Evolutionary conservation across 768 basidiomycete genomes (phyloP), one percentile per base, ranked within the genome.

Genomic region (Epithele typhae): DNA sequence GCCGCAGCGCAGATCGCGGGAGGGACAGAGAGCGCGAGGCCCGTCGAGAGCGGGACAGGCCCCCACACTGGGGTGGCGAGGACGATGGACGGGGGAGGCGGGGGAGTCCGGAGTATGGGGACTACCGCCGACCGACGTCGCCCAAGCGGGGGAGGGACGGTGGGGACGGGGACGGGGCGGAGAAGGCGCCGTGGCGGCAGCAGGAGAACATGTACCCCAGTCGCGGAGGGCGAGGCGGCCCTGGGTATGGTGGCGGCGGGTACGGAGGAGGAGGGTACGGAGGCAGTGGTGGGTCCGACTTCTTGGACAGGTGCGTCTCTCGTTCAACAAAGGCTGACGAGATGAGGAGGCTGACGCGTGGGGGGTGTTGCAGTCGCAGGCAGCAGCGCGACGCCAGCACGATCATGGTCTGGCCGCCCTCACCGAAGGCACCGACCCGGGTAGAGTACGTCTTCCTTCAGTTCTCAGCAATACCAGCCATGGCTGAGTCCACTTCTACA

Each of bases 361-460:
- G 36, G 47, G n/a, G 25, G 25, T 7, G 36, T 34, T 42, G 1
- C 49, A 92, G 90, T 56, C 90, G 91, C 25, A 73, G 87, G 45
- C 60, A 71, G 38, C 82, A 91, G 60, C 73, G 91, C 39, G 80
- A 80, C 54, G 70, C 56, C 4, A 76, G 67, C 8, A 72, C 71
- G 5, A 62, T 81, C 2, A 74, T 75, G 54, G 72, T 90, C n/a
- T 93, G 91, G 91, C 91, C 91, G 1, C 65, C 80, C 3, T 92
- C 91, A 3, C 91, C 91, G 0, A 84, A 83, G 53, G 77, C 73
- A 9, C 79, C 81, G 45, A 67, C 75, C 30, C 78, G 87, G 30
- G 64, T 48, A 18, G 51, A 52, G 51, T 52, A 66, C 37, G 52
- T 78, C 79, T 87, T 65, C 48, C 21, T 21, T 39, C n/a, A 17